Evolutionary conservation across 2,329 filamentous ascomycete species (phyloP).

Genomic region (Xylariaceae sp.): DNA sequence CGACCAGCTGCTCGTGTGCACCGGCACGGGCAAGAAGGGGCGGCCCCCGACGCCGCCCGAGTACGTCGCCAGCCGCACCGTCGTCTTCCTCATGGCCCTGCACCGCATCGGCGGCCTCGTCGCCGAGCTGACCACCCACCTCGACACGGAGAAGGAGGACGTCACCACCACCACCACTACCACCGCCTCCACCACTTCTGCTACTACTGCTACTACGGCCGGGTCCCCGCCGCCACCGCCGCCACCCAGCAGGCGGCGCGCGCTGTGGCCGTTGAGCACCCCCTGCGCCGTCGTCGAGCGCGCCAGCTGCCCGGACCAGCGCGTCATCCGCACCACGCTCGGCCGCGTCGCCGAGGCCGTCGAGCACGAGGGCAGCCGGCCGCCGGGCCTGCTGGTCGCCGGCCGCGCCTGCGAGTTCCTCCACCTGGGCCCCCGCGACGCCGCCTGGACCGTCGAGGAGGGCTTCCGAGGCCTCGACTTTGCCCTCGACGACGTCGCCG

Average conservation of each 20-base stretch:
- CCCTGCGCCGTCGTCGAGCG: conserved; percentile 91
- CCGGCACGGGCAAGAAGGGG: conserved; percentile 88
- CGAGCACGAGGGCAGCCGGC: conserved; percentile 80
- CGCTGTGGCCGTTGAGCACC: conserved; percentile 64
- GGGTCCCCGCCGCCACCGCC: too few species aligned
- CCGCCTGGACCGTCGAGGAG: conserved; percentile 79
- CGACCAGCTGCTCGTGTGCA: conserved; percentile 93
- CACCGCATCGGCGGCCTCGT: conserved; percentile 75
- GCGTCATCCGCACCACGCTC: conserved; percentile 83
- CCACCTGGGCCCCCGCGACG: conserved; percentile 45
- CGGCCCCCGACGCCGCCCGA: conserved; percentile 73
- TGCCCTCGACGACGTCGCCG: too few species aligned
- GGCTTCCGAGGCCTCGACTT: conserved; percentile 69
- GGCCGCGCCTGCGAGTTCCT: conserved; percentile 78
- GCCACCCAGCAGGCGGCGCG: conserved; percentile 5
- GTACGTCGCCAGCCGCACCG: conserved; percentile 68
- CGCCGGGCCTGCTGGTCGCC: conserved; percentile 81
- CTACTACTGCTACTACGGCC: too few species aligned
- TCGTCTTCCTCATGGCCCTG: conserved; percentile 91
- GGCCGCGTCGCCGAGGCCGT: conserved; percentile 73
- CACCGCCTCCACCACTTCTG: not conserved
- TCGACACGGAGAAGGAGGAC: conserved; percentile 25
- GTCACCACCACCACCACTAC: conserved; percentile 8
- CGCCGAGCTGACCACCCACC: conserved; percentile 53
- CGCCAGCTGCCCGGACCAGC: conserved; percentile 88